These are phyloP conservation scores for Chrysopogon serrulatus DNA, from an alignment of 176 grass and related monocot species.

Conservation along the genomic window DNA sequence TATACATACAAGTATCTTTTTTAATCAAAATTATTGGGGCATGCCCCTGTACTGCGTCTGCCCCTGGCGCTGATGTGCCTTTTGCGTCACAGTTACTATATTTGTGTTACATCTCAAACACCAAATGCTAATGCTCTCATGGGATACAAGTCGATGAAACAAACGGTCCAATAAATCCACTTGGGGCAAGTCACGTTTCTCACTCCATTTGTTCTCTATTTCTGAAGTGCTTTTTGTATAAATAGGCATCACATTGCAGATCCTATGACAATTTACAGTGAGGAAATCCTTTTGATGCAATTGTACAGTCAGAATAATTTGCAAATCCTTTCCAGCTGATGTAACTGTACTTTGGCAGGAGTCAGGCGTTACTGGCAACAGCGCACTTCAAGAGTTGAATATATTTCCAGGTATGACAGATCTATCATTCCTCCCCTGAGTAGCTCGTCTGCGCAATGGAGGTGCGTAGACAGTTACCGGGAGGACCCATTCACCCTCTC, in stretches of 20 bases:
- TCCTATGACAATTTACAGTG: background rate
- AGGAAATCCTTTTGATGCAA: background rate
- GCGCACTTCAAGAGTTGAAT: conserved; percentile 53
- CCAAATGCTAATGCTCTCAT: background rate
- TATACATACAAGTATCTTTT: background rate
- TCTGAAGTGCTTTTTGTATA: background rate
- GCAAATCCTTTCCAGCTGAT: background rate
- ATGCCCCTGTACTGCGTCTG: background rate
- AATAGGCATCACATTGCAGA: background rate
- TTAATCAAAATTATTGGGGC: background rate
- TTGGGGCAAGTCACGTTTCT: background rate
- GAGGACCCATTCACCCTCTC: conserved; percentile 90
- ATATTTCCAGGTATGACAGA: conserved; percentile 53
- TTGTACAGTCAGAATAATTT: background rate
- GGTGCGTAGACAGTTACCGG: conserved; percentile 86
- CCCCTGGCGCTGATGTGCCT: no score
- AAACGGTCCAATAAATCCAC: background rate
- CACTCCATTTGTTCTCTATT: background rate
- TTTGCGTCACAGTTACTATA: background rate
- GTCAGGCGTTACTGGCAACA: background rate
- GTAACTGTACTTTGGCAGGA: conserved; percentile 15
- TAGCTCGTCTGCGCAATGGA: conserved; percentile 57
- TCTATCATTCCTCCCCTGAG: conserved; percentile 69
- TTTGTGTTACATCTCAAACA: background rate
- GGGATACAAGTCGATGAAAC: background rate